Conservation (phyloP, 768 basidiomycete genomes). For the Tylopilus subfusipes region DNA sequence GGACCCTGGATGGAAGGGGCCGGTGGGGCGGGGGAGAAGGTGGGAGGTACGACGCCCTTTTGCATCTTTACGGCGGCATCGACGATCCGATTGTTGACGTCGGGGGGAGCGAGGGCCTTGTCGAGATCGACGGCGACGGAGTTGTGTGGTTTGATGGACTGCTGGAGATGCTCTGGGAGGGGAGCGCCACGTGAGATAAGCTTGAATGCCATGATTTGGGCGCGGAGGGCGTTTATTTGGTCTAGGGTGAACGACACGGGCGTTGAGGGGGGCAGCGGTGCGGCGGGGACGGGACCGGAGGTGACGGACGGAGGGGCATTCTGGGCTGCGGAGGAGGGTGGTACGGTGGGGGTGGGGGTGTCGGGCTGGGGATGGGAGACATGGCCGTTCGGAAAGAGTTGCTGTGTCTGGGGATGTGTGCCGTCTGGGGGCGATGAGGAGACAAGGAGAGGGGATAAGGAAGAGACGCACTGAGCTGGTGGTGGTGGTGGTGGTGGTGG, state of each 20-base stretch:
- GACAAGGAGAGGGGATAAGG: not conserved
- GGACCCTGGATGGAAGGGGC: slow-evolving; percentile 13
- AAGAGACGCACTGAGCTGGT: slow-evolving; percentile 32
- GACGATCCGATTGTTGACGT: slow-evolving; percentile 59
- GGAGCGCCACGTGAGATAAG: slow-evolving; percentile 61
- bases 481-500: slow-evolving; percentile 24
- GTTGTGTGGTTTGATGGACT: slow-evolving; percentile 64
- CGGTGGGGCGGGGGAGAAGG: slow-evolving; percentile 27
- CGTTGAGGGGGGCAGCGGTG: slow-evolving; percentile 57
- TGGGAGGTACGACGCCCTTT: slow-evolving; percentile 42
- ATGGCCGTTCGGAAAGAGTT: slow-evolving; percentile 47
- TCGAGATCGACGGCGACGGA: slow-evolving; percentile 60
- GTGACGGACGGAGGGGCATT: slow-evolving; percentile 38
- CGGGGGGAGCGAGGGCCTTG: slow-evolving; percentile 57
- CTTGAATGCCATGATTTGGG: slow-evolving; percentile 82
- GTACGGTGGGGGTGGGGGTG: slow-evolving; percentile 11
- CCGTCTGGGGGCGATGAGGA: slow-evolving; percentile 31
- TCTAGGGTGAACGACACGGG: slow-evolving; percentile 77
- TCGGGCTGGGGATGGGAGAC: slow-evolving; percentile 26
- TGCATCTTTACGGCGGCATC: slow-evolving; percentile 74
- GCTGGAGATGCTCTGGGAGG: slow-evolving; percentile 66
- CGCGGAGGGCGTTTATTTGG: slow-evolving; percentile 72
- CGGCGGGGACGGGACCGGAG: slow-evolving; percentile 48
- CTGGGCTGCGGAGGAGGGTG: slow-evolving; percentile 31
- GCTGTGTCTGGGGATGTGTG: slow-evolving; percentile 28